A percentile compares a stretch with the other conserved stretches of the same genome.
phyloP scores from a whole-genome alignment of 345 rosid genomes.

The Kandelia obovata region DNA sequence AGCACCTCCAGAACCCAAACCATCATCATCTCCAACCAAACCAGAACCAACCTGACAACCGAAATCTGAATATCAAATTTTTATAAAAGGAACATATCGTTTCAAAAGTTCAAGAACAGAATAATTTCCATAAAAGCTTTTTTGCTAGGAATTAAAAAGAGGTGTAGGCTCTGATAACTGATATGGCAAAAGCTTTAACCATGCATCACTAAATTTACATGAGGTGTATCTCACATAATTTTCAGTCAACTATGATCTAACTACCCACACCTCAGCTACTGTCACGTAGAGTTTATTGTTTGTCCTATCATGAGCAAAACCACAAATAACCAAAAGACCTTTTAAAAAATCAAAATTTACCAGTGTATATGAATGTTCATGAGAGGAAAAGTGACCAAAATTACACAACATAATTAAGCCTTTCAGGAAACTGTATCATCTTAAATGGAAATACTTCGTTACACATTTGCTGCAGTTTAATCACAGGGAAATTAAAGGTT shows the following conservation, averaged over 20 bases:
- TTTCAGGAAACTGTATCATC: too few species aligned
- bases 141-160: neutral
- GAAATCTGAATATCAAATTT: conserved; percentile 4
- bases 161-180: neutral
- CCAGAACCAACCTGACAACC: conserved; percentile 67
- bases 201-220: neutral
- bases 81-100: neutral
- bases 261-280: neutral
- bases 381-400: too few species aligned
- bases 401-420: too few species aligned
- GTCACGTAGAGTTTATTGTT: too few species aligned
- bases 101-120: neutral
- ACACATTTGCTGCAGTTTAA: neutral
- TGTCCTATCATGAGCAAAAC: too few species aligned
- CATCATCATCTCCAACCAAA: conserved; percentile 88
- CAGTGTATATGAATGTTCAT: too few species aligned
- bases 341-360: too few species aligned
- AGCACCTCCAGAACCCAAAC: conserved; percentile 60
- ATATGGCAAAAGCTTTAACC: neutral
- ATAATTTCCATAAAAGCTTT: too few species aligned
- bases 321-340: too few species aligned
- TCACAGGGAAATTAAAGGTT: neutral
- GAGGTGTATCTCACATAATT: neutral
- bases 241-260: neutral
- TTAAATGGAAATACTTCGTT: too few species aligned